Conservation (phyloP, 2,329 filamentous ascomycete species). For the Boeremia exigua region DNA sequence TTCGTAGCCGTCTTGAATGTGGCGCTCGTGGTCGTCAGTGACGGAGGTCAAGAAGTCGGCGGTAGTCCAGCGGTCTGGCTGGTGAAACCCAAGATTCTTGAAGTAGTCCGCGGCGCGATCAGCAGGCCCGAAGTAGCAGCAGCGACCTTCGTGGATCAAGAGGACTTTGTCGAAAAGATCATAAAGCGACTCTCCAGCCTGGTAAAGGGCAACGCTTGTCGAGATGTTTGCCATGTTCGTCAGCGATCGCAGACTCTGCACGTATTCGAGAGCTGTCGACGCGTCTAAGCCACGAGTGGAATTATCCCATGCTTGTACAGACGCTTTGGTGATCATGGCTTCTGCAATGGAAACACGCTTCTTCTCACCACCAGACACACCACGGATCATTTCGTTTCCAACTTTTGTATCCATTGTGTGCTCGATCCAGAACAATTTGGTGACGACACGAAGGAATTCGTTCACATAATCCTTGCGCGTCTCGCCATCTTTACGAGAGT, state of each 20-base stretch:
- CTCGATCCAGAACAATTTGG: slow-evolving; percentile 74
- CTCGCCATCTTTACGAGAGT: slow-evolving; percentile 66
- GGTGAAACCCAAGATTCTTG: slow-evolving; percentile 69
- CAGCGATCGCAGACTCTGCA: slow-evolving; percentile 68
- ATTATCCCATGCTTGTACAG: slow-evolving; percentile 59
- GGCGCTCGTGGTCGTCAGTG: slow-evolving; percentile 66
- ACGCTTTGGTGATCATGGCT: slow-evolving; percentile 53
- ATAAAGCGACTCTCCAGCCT: slow-evolving; percentile 59
- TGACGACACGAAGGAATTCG: slow-evolving; percentile 70
- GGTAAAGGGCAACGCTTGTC: slow-evolving; percentile 73
- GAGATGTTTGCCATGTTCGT: slow-evolving; percentile 69
- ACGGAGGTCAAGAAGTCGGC: slow-evolving; percentile 77
- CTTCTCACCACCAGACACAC: slow-evolving; percentile 58
- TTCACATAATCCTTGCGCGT: slow-evolving; percentile 64
- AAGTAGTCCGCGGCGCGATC: slow-evolving; percentile 70
- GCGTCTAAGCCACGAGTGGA: slow-evolving; percentile 76
- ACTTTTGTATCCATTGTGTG: slow-evolving; percentile 77
- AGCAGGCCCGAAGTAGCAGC: slow-evolving; percentile 67
- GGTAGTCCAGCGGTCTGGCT: slow-evolving; percentile 70
- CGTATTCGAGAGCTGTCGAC: slow-evolving; percentile 75
- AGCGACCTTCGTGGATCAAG: slow-evolving; percentile 50
- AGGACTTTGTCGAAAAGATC: slow-evolving; percentile 50
- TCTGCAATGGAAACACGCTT: slow-evolving; percentile 59
- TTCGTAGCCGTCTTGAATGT: slow-evolving; percentile 63
- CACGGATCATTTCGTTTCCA: slow-evolving; percentile 75